Percentiles rank a stretch among this genome's conserved stretches.
Conservation (phyloP, 345 rosid genomes). For the Arabidopsis arenosa region DNA sequence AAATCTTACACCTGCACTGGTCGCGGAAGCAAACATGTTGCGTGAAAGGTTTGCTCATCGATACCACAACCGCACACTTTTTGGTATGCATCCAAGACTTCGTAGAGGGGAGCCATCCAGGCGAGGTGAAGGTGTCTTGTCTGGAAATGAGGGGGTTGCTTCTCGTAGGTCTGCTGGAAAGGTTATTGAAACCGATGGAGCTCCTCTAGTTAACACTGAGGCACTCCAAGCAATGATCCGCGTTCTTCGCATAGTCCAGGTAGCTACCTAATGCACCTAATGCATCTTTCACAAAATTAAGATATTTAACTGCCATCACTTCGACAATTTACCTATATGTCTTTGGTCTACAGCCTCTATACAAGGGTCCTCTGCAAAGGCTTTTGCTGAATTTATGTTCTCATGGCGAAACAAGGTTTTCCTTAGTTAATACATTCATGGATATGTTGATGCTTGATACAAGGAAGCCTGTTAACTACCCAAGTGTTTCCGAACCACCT, state of each 20-base stretch:
- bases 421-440: slow-evolving; percentile 79
- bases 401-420: slow-evolving; percentile 80
- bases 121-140: slow-evolving; percentile 75
- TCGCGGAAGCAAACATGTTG: slow-evolving; percentile 97
- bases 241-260: slow-evolving; percentile 94
- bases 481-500: slow-evolving; percentile 62
- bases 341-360: slow-evolving; percentile 70
- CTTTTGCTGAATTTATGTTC: slow-evolving; percentile 93
- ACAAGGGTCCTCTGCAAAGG: slow-evolving; percentile 90
- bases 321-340: slow-evolving; percentile 24
- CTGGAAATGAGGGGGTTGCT: slow-evolving; percentile 61
- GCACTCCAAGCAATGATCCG: slow-evolving; percentile 88
- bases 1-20: slow-evolving; percentile 96
- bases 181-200: slow-evolving; percentile 87
- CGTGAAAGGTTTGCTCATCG: slow-evolving; percentile 96
- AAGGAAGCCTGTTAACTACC: slow-evolving; percentile 55
- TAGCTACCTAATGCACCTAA: slow-evolving; percentile 51
- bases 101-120: slow-evolving; percentile 96
- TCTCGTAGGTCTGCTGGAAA: slow-evolving; percentile 76
- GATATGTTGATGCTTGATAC: slow-evolving; percentile 86
- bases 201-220: slow-evolving; percentile 84
- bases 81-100: slow-evolving; percentile 94
- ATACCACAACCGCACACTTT: slow-evolving; percentile 76
- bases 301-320: slow-evolving; percentile 8
- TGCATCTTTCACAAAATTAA: slow-evolving; percentile 16